phyloP scores from a whole-genome alignment of 192 early-diverging fungal species.

The Coemansia guatemalensis region DNA sequence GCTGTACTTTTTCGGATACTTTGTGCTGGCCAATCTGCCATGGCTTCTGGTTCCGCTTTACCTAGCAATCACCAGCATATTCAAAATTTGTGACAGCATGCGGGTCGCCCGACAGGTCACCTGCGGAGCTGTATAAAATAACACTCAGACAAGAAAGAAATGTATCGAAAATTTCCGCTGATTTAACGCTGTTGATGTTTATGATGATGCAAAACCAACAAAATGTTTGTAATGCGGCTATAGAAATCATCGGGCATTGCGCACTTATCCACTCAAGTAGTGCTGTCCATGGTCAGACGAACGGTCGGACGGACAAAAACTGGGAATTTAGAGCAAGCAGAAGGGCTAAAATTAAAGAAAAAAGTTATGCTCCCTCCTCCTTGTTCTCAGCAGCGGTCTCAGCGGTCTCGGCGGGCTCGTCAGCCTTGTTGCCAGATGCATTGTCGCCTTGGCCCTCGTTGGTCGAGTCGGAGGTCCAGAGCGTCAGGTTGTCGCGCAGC shows the following conservation, averaged over 20 bases:
- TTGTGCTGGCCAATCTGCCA: conserved; percentile 60
- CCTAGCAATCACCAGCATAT: conserved; percentile 28
- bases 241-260: no score
- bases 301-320: background rate
- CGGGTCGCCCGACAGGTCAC: conserved; percentile 10
- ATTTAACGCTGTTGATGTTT: no score
- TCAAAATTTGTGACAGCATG: conserved; percentile 18
- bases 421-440: conserved; percentile 22
- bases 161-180: no score
- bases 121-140: background rate
- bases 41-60: conserved; percentile 64
- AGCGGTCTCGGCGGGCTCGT: conserved; percentile 16
- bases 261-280: no score
- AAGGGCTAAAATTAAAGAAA: conserved; percentile 8
- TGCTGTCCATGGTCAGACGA: background rate
- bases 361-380: conserved; percentile 24
- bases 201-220: no score
- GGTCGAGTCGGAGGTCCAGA: conserved; percentile 89
- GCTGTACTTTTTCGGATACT: conserved; percentile 66
- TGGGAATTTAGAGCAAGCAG: background rate
- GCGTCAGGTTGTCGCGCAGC: conserved; percentile 92
- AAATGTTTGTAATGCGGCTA: no score
- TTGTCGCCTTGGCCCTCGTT: conserved; percentile 54
- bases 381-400: conserved; percentile 26
- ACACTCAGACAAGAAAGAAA: no score